Evolutionary conservation across 2,329 filamentous ascomycete genomes (phyloP), one percentile per base, ranked within the genome.

Genomic region (Calycina herbarum): DNA sequence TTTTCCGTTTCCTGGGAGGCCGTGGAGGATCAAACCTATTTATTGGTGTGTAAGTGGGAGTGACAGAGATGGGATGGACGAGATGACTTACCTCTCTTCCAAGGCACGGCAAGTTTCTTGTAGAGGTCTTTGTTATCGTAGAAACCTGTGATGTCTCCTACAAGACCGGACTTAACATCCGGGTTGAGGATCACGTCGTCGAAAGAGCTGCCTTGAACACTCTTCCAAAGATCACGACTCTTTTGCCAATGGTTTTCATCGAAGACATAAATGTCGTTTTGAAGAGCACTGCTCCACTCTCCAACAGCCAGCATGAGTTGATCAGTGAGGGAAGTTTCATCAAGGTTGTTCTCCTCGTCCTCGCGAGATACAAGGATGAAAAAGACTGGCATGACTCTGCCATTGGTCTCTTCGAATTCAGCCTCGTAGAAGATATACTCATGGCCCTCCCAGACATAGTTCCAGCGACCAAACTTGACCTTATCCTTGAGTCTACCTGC

Each of bases 201-300:
- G 61, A 62, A 68, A 33, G 78, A 79, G 0, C 85, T 77, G 51
- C 82, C 81, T 71, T 81, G 78, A 13, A 83, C 78, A 71, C 80
- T 86, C 5, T 83, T 72, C 75, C 81, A 92, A 24, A 92, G 79
- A 67, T 86, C 84, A 1, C 76, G 76, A 72, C 79, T 85, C 78
- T 90, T 91, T 70, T 81, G 77, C 88, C 89, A 92, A 56, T 66
- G 77, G 5, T 86, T 85, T 13, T 81, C 74, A 67, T 91, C 88
- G 68, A 85, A 91, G 0, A 91, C 86, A 80, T 85, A 89, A 27
- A 91, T 83, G 76, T 89, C 86, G 20, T 86, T 78, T 70, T 89
- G 87, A n/a, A 90, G 76, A 68, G 86, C 80, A 56, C 75, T 78
- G 20, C 77, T 79, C 84, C 86, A 90, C 17, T 76, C 71, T 0